A percentile compares a stretch with the other conserved stretches of the same genome.
These are phyloP conservation scores for Sclerotinia glacialis DNA, from an alignment of 2,329 filamentous ascomycete species.

Conservation along the genomic window DNA sequence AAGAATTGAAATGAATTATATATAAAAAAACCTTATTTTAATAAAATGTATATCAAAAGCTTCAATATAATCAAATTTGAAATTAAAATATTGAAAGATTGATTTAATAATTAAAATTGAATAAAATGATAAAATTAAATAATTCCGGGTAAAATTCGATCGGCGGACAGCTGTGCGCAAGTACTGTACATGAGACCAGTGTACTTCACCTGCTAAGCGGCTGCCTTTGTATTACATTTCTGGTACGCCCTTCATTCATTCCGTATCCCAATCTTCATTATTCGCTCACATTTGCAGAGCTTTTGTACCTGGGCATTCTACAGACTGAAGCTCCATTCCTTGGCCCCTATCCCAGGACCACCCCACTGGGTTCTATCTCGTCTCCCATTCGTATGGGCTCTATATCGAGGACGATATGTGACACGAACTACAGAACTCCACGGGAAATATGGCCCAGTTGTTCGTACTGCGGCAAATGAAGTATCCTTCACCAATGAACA, in stretches of 20 bases:
- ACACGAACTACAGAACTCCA: constrained; percentile 26
- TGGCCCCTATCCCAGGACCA: neutral
- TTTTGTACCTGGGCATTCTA: neutral
- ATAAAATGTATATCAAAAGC: too few species aligned
- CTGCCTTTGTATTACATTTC: neutral
- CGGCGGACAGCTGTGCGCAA: too few species aligned
- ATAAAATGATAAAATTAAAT: too few species aligned
- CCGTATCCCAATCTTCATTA: neutral
- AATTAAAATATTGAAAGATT: too few species aligned
- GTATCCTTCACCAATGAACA: constrained; percentile 36
- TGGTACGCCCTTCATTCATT: neutral
- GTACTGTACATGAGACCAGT: too few species aligned
- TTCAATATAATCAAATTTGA: too few species aligned
- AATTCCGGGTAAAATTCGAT: too few species aligned
- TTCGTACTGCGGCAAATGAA: constrained; percentile 40
- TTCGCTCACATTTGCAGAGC: neutral
- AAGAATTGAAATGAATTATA: too few species aligned
- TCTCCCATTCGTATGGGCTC: neutral
- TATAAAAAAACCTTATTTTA: too few species aligned
- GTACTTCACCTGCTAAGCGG: neutral
- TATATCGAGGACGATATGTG: neutral
- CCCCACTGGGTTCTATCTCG: neutral
- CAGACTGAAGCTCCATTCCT: neutral
- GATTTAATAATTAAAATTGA: too few species aligned
- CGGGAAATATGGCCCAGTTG: constrained; percentile 38